Percentiles rank a stretch among this genome's conserved stretches.
Conservation (phyloP, 176 grass and related monocot species). For the Lolium multiflorum region DNA sequence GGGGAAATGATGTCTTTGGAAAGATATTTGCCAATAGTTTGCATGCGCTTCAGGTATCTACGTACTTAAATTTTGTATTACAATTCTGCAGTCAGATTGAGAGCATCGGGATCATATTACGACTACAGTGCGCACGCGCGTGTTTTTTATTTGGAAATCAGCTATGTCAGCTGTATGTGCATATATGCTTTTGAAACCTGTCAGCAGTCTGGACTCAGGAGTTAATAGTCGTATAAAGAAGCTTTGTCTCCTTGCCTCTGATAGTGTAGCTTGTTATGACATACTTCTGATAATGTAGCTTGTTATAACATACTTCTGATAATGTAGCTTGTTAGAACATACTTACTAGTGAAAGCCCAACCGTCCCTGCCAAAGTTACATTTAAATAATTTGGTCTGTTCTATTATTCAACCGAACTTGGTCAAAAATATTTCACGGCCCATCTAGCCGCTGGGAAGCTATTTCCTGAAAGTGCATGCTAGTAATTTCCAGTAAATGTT, state of each 20-base stretch:
- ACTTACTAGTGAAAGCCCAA: background rate
- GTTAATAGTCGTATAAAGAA: background rate
- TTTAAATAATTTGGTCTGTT: background rate
- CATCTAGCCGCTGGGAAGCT: background rate
- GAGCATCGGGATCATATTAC: background rate
- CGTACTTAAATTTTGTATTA: conserved; percentile 21
- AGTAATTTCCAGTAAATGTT: background rate
- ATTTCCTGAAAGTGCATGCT: background rate
- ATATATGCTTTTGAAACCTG: background rate
- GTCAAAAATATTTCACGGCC: background rate
- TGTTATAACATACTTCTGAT: background rate
- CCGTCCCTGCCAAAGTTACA: background rate
- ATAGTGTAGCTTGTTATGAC: background rate
- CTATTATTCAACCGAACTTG: background rate
- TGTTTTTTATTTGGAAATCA: background rate
- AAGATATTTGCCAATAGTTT: conserved; percentile 78
- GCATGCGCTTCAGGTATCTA: conserved; percentile 88
- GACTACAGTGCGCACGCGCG: too few species aligned
- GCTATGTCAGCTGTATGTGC: background rate
- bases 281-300: background rate
- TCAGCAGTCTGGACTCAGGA: background rate
- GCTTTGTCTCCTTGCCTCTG: background rate
- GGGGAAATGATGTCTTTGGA: conserved; percentile 61
- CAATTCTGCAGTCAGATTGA: background rate
- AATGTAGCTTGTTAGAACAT: background rate